Conservation (phyloP, 345 rosid genomes). For the Brassica incana region DNA sequence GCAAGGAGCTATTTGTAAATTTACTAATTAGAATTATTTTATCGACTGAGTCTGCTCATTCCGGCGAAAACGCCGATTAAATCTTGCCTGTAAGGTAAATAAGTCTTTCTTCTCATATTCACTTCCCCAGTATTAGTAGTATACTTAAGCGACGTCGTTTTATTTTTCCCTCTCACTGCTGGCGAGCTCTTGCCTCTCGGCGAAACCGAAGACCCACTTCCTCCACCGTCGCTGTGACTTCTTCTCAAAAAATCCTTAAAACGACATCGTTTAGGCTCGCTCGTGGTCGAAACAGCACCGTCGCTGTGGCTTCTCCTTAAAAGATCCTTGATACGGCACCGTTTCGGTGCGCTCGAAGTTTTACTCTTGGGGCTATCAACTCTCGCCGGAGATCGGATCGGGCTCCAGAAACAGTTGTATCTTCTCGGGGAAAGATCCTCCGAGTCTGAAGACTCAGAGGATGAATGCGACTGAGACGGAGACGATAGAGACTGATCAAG, state of each 20-base stretch:
- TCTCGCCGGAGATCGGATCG: conserved; percentile 30
- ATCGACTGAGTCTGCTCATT: conserved; percentile 24
- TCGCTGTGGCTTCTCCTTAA: conserved; percentile 38
- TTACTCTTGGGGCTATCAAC: conserved; percentile 15
- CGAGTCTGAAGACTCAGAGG: conserved; percentile 17
- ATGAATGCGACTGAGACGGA: conserved; percentile 27
- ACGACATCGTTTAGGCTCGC: conserved; percentile 17
- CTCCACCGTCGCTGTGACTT: conserved; percentile 23
- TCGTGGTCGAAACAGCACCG: conserved; percentile 15
- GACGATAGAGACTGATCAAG: conserved; percentile 12
- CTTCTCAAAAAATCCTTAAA: conserved; percentile 31
- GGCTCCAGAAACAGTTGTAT: conserved; percentile 32
- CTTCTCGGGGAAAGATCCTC: background rate
- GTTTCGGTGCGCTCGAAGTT: conserved; percentile 7
- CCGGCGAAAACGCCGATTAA: conserved; percentile 41
- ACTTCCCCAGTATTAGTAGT: background rate
- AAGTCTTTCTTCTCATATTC: conserved; percentile 30
- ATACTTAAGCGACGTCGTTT: conserved; percentile 4
- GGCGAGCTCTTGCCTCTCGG: background rate
- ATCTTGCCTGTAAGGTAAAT: conserved; percentile 40
- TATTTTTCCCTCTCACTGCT: background rate
- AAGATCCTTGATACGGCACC: conserved; percentile 16
- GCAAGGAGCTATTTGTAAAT: conserved; percentile 8
- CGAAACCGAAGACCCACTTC: background rate
- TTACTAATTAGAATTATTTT: background rate